Conservation (phyloP, 495 filamentous ascomycete species). For the Penicillium lagena region DNA sequence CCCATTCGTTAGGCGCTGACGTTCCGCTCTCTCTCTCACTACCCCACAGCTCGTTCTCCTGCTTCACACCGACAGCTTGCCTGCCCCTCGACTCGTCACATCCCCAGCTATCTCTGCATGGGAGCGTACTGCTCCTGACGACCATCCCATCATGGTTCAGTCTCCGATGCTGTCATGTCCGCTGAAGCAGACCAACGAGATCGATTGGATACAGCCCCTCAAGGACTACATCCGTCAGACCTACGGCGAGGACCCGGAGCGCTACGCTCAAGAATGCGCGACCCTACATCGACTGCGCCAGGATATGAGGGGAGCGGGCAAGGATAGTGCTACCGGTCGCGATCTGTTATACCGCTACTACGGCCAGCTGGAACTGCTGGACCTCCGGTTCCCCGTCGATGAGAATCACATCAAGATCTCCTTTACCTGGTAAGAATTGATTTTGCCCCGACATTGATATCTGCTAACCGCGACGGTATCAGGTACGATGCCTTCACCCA, state of each 20-base stretch:
- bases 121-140: slow-evolving; percentile 37
- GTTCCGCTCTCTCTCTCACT: slow-evolving; percentile 10
- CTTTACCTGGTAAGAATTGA: slow-evolving; percentile 78
- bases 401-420: slow-evolving; percentile 98
- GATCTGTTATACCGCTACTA: slow-evolving; percentile 97
- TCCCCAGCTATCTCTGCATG: slow-evolving; percentile 16
- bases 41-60: slow-evolving; percentile 20
- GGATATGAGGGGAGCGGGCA: slow-evolving; percentile 97
- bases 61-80: slow-evolving; percentile 8
- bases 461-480: no score
- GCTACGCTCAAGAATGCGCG: slow-evolving; percentile 88
- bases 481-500: slow-evolving; percentile 99
- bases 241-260: slow-evolving; percentile 94
- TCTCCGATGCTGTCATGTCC: slow-evolving; percentile 90
- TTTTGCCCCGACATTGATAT: background rate
- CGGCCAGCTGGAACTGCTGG: slow-evolving; percentile 89
- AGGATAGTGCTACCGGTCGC: slow-evolving; percentile 89
- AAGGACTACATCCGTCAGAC: slow-evolving; percentile 90
- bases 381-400: slow-evolving; percentile 93
- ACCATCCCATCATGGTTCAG: slow-evolving; percentile 55
- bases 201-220: slow-evolving; percentile 92
- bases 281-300: slow-evolving; percentile 95
- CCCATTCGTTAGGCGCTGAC: slow-evolving; percentile 12
- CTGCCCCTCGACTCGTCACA: slow-evolving; percentile 1
- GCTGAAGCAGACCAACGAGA: slow-evolving; percentile 97